These are phyloP conservation scores for Actinomortierella wolfii DNA, from an alignment of 371 early-diverging fungal genomes.

Conservation along the genomic window DNA sequence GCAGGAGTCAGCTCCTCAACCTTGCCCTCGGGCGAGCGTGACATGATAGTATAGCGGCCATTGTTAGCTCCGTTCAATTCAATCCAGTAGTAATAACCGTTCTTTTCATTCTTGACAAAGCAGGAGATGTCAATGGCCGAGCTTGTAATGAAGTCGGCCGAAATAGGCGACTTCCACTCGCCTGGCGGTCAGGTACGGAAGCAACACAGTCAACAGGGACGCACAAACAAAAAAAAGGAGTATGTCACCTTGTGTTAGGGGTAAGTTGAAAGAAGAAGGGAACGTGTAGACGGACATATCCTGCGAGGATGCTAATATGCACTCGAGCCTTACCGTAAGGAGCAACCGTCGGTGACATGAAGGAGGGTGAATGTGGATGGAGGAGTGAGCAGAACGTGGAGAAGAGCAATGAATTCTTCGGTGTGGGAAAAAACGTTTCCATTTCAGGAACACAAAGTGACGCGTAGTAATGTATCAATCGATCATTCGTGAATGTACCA, in stretches of 20 bases:
- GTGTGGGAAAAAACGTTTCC: no score
- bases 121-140: conserved; percentile 18
- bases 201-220: no score
- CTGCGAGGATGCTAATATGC: background rate
- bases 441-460: no score
- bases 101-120: conserved; percentile 36
- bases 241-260: no score
- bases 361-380: background rate
- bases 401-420: no score
- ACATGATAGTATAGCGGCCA: conserved; percentile 40
- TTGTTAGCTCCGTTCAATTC: conserved; percentile 32
- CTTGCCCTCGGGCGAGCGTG: conserved; percentile 15
- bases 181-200: conserved; percentile 15
- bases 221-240: no score
- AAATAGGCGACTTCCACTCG: conserved; percentile 44
- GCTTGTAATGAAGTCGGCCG: conserved; percentile 36
- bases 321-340: conserved; percentile 21
- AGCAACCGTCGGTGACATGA: conserved; percentile 32
- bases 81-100: conserved; percentile 30
- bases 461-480: no score
- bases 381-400: no score
- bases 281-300: background rate
- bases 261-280: background rate
- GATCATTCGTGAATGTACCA: no score
- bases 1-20: conserved; percentile 40